Conservation (phyloP, 2,329 filamentous ascomycete genomes). For the Aspergillus ochraceus region DNA sequence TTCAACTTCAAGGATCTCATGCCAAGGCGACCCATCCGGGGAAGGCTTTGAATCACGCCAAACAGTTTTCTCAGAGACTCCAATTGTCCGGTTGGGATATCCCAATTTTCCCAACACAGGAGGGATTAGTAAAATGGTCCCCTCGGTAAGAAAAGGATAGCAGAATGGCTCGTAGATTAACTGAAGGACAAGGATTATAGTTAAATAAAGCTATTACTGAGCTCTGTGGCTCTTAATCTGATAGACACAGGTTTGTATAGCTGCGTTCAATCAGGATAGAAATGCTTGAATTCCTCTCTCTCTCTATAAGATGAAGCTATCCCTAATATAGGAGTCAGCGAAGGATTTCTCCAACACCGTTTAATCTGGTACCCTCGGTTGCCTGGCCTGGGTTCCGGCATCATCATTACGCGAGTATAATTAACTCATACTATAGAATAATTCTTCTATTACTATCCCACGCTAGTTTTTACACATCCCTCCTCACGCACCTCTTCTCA, state of each 20-base stretch:
- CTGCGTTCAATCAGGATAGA: too few relatives aligned
- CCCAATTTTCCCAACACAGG: conserved; percentile 43
- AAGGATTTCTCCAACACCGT: neutral
- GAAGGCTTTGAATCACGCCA: conserved; percentile 40
- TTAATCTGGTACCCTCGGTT: neutral
- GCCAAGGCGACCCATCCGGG: too few relatives aligned
- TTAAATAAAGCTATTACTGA: too few relatives aligned
- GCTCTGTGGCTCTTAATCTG: too few relatives aligned
- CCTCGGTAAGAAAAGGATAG: too few relatives aligned
- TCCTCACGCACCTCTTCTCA: neutral
- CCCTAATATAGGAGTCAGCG: neutral
- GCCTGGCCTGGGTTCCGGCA: neutral
- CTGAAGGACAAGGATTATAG: too few relatives aligned
- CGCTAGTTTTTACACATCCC: neutral
- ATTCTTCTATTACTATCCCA: neutral
- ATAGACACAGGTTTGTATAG: too few relatives aligned
- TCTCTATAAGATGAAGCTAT: neutral
- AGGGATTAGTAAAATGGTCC: neutral
- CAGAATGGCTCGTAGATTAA: too few relatives aligned
- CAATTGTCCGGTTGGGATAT: conserved; percentile 70
- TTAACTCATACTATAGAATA: neutral
- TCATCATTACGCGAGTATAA: neutral
- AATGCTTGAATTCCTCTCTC: neutral
- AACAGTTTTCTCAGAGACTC: conserved; percentile 63
- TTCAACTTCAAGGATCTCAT: too few relatives aligned